A percentile compares a stretch with the other conserved stretches of the same genome.
phyloP scores from a whole-genome alignment of 345 rosid genomes.

The Melaleuca alternifolia region DNA sequence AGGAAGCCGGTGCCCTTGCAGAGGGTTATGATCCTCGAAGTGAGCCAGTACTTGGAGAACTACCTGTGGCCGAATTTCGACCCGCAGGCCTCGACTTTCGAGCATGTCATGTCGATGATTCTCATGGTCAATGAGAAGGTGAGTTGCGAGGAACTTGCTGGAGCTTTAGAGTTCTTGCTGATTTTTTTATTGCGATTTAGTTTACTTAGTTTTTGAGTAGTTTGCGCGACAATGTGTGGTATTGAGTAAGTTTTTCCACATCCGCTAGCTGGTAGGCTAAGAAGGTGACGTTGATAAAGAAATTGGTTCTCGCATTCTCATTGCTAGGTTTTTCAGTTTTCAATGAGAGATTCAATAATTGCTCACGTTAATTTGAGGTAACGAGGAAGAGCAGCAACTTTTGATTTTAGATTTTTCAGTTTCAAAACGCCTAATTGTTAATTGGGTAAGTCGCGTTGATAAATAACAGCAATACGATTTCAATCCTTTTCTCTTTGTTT shows the following conservation, averaged over 20 bases:
- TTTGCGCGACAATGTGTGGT: background rate
- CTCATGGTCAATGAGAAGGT: constrained; percentile 74
- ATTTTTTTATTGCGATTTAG: background rate
- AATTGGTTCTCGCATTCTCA: background rate
- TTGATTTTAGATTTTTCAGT: background rate
- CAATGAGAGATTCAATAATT: background rate
- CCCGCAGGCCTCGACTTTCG: constrained; percentile 60
- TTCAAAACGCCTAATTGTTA: background rate
- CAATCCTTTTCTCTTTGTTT: background rate
- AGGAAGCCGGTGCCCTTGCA: constrained; percentile 84
- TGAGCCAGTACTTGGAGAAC: constrained; percentile 94
- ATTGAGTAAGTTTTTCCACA: background rate
- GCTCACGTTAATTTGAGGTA: background rate
- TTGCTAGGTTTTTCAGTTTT: background rate
- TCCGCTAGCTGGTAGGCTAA: background rate
- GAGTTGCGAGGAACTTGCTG: background rate
- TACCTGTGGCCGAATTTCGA: constrained; percentile 93
- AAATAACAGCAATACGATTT: background rate
- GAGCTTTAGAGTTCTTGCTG: background rate
- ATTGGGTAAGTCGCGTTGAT: background rate
- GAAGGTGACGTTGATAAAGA: background rate
- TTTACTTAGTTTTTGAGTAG: background rate
- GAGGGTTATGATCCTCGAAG: constrained; percentile 93
- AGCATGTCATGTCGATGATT: constrained; percentile 97
- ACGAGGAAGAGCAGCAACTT: background rate